A percentile compares a stretch with the other conserved stretches of the same genome.
Conservation (phyloP, 1,139 yeast genomes). For the Scheffersomyces lignicola region DNA sequence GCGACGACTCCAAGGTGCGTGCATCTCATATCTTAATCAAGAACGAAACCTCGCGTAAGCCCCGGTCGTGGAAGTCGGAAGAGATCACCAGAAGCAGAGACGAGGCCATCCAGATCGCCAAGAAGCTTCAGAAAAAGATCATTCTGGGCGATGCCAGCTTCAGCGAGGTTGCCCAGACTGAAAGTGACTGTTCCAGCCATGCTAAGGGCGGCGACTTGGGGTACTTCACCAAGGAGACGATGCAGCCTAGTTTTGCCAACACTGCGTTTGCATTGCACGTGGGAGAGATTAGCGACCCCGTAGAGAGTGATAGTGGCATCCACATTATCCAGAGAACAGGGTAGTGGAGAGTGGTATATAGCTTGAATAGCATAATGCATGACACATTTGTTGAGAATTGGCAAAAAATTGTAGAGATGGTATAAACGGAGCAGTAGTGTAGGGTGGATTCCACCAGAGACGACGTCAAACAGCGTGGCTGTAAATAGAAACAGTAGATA, state of each 20-base stretch:
- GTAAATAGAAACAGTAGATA: no score
- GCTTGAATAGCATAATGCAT: no score
- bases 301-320: conserved; percentile 89
- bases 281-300: conserved; percentile 80
- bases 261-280: conserved; percentile 81
- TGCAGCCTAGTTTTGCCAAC: conserved; percentile 93
- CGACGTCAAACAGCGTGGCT: no score
- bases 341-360: conserved; percentile 18
- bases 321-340: conserved; percentile 87
- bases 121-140: conserved; percentile 59
- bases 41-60: conserved; percentile 81
- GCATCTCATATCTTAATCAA: conserved; percentile 74
- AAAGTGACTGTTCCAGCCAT: conserved; percentile 88
- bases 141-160: conserved; percentile 69
- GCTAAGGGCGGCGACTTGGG: conserved; percentile 92
- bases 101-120: conserved; percentile 71
- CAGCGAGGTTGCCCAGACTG: conserved; percentile 72
- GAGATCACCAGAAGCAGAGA: conserved; percentile 77
- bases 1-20: conserved; percentile 42
- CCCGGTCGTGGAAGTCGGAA: conserved; percentile 86
- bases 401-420: no score
- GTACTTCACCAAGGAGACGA: conserved; percentile 80
- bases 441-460: no score
- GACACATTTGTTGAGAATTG: no score
- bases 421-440: no score